Percentiles rank a stretch among this genome's conserved stretches.
Evolutionary conservation across 2,329 filamentous ascomycete genomes (phyloP).

Genomic region (Verticillium nubilum): DNA sequence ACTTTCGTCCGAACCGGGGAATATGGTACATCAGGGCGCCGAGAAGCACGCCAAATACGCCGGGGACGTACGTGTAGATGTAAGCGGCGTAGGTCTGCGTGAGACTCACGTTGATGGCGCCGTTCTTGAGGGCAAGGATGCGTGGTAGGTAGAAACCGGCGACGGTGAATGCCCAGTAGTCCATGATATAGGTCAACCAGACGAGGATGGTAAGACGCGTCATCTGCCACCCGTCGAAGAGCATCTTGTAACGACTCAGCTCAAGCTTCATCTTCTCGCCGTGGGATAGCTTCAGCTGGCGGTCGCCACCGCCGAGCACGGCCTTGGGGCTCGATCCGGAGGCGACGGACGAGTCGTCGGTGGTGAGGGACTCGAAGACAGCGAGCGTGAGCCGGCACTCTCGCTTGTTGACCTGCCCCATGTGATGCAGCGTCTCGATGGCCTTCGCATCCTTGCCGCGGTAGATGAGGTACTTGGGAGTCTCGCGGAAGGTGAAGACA

Average conservation of each 20-base stretch:
- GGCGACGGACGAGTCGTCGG: slow-evolving; percentile 12
- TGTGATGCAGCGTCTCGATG: slow-evolving; percentile 46
- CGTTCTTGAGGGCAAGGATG: slow-evolving; percentile 47
- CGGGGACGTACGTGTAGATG: slow-evolving; percentile 48
- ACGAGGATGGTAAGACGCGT: slow-evolving; percentile 26
- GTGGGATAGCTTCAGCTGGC: background rate
- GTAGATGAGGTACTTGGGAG: slow-evolving; percentile 52
- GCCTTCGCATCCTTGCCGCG: slow-evolving; percentile 47
- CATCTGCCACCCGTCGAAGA: slow-evolving; percentile 26
- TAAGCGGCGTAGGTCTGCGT: slow-evolving; percentile 44
- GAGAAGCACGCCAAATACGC: slow-evolving; percentile 43
- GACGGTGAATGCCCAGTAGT: slow-evolving; percentile 31
- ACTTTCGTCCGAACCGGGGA: slow-evolving; percentile 22
- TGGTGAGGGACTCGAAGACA: slow-evolving; percentile 8
- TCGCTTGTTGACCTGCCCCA: slow-evolving; percentile 43
- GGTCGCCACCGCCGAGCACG: slow-evolving; percentile 8
- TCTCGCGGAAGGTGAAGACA: slow-evolving; percentile 51
- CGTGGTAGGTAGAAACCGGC: slow-evolving; percentile 38
- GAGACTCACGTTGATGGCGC: slow-evolving; percentile 34
- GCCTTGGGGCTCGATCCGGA: slow-evolving; percentile 13
- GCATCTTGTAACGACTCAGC: slow-evolving; percentile 23
- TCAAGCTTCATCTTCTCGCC: background rate
- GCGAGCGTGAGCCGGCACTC: slow-evolving; percentile 4
- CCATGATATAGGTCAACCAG: slow-evolving; percentile 32
- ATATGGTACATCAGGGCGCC: slow-evolving; percentile 41